Conservation (phyloP, 495 filamentous ascomycete genomes). For the Stereocaulon alpinum region DNA sequence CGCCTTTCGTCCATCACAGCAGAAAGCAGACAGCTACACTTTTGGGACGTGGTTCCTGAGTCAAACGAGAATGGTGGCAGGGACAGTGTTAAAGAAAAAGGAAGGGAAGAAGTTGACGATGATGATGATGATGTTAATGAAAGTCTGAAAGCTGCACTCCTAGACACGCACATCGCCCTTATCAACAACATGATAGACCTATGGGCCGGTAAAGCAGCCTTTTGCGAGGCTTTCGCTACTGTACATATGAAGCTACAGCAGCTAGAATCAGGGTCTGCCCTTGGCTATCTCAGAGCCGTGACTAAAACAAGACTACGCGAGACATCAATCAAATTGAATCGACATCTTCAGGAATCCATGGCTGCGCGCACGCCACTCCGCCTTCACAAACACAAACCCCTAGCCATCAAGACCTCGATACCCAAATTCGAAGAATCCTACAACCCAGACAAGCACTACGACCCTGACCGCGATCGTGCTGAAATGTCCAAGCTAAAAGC, state of each 20-base stretch:
- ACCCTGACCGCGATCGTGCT: constrained; percentile 79
- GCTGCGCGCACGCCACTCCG: constrained; percentile 63
- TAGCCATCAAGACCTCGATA: constrained; percentile 77
- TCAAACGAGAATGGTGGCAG: too few species aligned
- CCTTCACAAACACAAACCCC: constrained; percentile 79
- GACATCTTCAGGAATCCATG: constrained; percentile 44
- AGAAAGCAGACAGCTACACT: constrained; percentile 28
- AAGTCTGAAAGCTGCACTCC: constrained; percentile 47
- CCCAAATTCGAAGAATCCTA: constrained; percentile 96
- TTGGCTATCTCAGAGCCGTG: constrained; percentile 36
- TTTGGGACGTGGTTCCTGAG: constrained; percentile 42
- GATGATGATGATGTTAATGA: constrained; percentile 26
- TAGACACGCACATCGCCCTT: constrained; percentile 46
- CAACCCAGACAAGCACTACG: constrained; percentile 92
- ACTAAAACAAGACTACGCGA: constrained; percentile 5
- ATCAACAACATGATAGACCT: constrained; percentile 49
- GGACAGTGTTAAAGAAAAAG: too few species aligned
- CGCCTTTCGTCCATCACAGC: constrained; percentile 33
- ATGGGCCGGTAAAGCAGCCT: constrained; percentile 59
- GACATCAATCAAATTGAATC: constrained; percentile 27
- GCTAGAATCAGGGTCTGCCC: constrained; percentile 40
- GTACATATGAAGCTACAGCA: constrained; percentile 44
- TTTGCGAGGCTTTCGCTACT: constrained; percentile 60
- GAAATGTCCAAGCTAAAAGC: constrained; percentile 68
- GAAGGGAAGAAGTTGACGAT: not conserved